A percentile compares a stretch with the other conserved stretches of the same genome.
These are phyloP conservation scores for Chaetomium cochliodes DNA, from an alignment of 495 filamentous ascomycete species.

Conservation along the genomic window DNA sequence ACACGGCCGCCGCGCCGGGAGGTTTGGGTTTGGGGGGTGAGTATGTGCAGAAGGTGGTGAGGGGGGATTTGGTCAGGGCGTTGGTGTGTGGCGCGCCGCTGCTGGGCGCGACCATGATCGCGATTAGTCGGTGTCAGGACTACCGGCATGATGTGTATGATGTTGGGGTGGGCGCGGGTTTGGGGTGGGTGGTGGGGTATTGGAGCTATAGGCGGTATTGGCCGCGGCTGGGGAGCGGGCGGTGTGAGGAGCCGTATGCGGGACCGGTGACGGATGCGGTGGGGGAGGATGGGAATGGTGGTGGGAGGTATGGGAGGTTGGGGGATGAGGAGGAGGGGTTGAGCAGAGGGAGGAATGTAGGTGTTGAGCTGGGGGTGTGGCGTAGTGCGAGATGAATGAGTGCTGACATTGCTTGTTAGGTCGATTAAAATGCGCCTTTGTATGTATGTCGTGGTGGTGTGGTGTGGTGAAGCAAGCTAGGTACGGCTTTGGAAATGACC, in stretches of 20 bases:
- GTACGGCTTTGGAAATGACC: no score
- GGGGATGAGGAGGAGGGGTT: slow-evolving; percentile 39
- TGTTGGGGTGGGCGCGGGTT: slow-evolving; percentile 70
- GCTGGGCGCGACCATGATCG: slow-evolving; percentile 79
- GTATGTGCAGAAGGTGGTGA: slow-evolving; percentile 31
- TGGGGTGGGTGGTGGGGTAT: slow-evolving; percentile 73
- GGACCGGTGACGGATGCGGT: slow-evolving; percentile 31
- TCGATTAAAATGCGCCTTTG: background rate
- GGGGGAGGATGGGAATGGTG: slow-evolving; percentile 8
- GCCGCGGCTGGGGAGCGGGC: slow-evolving; percentile 48
- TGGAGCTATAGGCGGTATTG: slow-evolving; percentile 77
- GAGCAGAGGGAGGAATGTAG: slow-evolving; percentile 32
- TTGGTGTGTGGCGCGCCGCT: slow-evolving; percentile 69
- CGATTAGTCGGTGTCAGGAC: slow-evolving; percentile 87
- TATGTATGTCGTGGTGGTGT: background rate
- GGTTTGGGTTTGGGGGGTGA: background rate
- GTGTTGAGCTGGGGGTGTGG: slow-evolving; percentile 25
- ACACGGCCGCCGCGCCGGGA: slow-evolving; percentile 42
- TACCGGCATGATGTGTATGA: slow-evolving; percentile 96
- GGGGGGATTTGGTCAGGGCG: slow-evolving; percentile 61
- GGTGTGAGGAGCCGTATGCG: slow-evolving; percentile 53
- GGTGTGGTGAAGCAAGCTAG: no score
- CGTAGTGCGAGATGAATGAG: slow-evolving; percentile 2
- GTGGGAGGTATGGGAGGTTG: slow-evolving; percentile 31
- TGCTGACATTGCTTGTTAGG: slow-evolving; percentile 28